Conservation (phyloP, 306 rosid genomes). For the Fagus sylvatica region DNA sequence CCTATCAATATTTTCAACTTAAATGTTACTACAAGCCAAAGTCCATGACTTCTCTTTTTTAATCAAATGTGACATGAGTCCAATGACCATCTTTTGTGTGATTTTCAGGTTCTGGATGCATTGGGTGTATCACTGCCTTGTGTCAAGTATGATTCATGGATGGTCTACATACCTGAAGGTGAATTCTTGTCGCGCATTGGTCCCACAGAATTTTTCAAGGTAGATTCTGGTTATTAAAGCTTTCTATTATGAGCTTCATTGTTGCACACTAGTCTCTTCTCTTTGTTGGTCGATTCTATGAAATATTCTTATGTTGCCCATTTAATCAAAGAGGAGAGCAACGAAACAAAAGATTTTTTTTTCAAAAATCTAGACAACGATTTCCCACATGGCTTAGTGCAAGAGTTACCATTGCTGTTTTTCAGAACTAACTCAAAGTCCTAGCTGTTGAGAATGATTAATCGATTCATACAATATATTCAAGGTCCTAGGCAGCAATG, state of each 20-base stretch:
- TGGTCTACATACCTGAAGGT: slow-evolving; percentile 87
- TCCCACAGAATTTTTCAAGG: slow-evolving; percentile 85
- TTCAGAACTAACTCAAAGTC: too few species aligned
- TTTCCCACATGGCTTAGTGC: too few species aligned
- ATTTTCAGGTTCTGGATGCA: slow-evolving; percentile 75
- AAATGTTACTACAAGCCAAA: neutral
- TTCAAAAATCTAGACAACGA: too few species aligned
- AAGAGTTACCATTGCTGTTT: too few species aligned
- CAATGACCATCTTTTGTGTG: neutral
- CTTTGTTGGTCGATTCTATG: neutral
- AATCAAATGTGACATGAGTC: neutral
- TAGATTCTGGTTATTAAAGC: slow-evolving; percentile 14
- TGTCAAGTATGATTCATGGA: slow-evolving; percentile 90
- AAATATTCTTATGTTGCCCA: too few species aligned
- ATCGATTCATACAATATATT: too few species aligned
- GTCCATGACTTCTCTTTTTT: neutral
- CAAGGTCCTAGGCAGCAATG: neutral
- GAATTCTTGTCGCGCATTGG: slow-evolving; percentile 91
- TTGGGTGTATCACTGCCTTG: slow-evolving; percentile 81
- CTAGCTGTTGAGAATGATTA: too few species aligned
- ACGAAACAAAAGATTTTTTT: too few species aligned
- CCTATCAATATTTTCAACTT: neutral
- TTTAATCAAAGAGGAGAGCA: too few species aligned
- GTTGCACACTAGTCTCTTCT: neutral
- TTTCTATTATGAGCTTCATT: neutral